These are phyloP conservation scores for Phycomyces blakesleeanus DNA, from an alignment of 192 early-diverging fungal species.

Conservation along the genomic window DNA sequence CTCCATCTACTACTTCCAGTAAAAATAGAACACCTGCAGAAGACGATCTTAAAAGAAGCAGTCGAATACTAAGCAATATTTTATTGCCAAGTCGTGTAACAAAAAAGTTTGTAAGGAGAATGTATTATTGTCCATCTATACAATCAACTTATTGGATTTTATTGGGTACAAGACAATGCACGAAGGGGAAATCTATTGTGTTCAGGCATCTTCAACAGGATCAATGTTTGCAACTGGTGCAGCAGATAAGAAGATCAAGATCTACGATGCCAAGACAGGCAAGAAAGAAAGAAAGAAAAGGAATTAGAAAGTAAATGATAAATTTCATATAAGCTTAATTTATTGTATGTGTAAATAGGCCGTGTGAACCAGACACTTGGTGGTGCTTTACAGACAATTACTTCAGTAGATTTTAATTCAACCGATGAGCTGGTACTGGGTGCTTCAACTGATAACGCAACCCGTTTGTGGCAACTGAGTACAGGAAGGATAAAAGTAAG, in stretches of 20 bases:
- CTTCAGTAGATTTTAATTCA: constrained; percentile 74
- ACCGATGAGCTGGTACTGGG: constrained; percentile 69
- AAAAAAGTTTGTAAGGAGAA: constrained; percentile 38
- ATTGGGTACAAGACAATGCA: constrained; percentile 60
- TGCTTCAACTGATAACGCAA: constrained; percentile 87
- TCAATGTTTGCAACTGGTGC: constrained; percentile 74
- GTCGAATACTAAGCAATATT: constrained; percentile 12
- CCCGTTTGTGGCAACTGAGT: constrained; percentile 79
- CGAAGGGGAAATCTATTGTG: constrained; percentile 80
- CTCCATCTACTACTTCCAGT: background rate
- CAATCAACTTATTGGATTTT: background rate
- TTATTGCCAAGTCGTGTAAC: constrained; percentile 38
- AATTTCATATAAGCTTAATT: too few relatives aligned
- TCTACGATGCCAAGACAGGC: constrained; percentile 77
- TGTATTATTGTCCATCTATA: background rate
- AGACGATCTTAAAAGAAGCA: constrained; percentile 14
- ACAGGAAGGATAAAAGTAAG: constrained; percentile 72
- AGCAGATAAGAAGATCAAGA: constrained; percentile 74
- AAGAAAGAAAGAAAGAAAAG: too few relatives aligned
- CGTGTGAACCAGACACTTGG: constrained; percentile 53
- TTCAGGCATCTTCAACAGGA: constrained; percentile 67
- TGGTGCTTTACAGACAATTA: constrained; percentile 82
- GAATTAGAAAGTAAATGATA: too few relatives aligned
- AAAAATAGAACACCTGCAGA: background rate
- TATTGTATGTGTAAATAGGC: constrained; percentile 24